Percentiles rank a stretch among this genome's conserved stretches.
Evolutionary conservation across 768 basidiomycete genomes (phyloP).

Genomic region (Suillus alpinus): DNA sequence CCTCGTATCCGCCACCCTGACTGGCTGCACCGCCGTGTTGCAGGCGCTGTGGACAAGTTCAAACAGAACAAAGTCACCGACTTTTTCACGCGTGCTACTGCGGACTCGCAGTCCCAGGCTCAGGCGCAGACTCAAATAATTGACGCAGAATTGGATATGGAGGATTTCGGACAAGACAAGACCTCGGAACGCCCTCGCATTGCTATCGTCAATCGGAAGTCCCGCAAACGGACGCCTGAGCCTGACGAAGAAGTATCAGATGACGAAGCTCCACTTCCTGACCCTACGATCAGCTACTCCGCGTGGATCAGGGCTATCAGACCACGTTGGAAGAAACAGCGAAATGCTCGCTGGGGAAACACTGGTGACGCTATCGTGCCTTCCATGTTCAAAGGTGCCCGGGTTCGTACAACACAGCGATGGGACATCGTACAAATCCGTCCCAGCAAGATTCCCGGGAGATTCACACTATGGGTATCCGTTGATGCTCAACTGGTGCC

Average conservation of each 20-base stretch:
- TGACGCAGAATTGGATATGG: constrained; percentile 49
- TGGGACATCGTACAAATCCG: constrained; percentile 97
- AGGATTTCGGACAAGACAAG: constrained; percentile 45
- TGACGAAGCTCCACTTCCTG: constrained; percentile 46
- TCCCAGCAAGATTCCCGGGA: constrained; percentile 69
- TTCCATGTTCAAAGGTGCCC: constrained; percentile 68
- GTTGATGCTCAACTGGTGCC: constrained; percentile 77
- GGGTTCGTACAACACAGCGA: constrained; percentile 56
- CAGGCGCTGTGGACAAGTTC: constrained; percentile 90
- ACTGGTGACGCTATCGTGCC: constrained; percentile 49
- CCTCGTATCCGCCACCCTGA: constrained; percentile 95
- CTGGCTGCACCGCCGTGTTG: constrained; percentile 91
- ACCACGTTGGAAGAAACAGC: constrained; percentile 69
- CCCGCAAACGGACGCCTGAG: constrained; percentile 43
- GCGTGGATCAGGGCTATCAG: constrained; percentile 78
- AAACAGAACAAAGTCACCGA: constrained; percentile 97
- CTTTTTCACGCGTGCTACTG: constrained; percentile 58
- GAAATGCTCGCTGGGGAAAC: constrained; percentile 45
- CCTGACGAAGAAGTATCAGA: constrained; percentile 29
- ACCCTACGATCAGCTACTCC: constrained; percentile 63
- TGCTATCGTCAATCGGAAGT: constrained; percentile 53
- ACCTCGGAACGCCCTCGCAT: constrained; percentile 37
- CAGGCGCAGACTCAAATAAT: constrained; percentile 11
- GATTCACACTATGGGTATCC: constrained; percentile 86
- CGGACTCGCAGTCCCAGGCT: constrained; percentile 9